phyloP scores from a whole-genome alignment of 1,284 basidiomycete species.

The Irpex sp. region DNA sequence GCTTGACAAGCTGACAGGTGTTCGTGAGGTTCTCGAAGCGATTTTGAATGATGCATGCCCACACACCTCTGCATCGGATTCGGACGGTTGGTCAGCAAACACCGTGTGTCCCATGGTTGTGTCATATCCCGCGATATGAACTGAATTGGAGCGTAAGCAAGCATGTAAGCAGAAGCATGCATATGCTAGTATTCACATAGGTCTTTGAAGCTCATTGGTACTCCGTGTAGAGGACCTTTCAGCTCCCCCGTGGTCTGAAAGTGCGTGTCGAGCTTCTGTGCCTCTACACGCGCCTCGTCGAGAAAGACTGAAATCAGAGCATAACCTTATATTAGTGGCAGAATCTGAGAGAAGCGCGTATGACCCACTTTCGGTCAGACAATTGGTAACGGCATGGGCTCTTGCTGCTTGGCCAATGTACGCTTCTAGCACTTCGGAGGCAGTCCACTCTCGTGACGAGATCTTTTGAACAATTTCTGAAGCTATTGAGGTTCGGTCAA shows the following conservation, averaged over 20 bases:
- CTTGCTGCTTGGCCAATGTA: slow-evolving; percentile 65
- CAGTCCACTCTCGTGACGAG: slow-evolving; percentile 64
- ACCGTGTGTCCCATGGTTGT: slow-evolving; percentile 71
- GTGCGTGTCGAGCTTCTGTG: slow-evolving; percentile 61
- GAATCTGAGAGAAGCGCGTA: background rate
- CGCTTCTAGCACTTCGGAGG: slow-evolving; percentile 66
- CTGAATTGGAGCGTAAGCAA: slow-evolving; percentile 15
- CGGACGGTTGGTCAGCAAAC: slow-evolving; percentile 59
- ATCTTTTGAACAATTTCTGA: slow-evolving; percentile 62
- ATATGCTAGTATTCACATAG: slow-evolving; percentile 41
- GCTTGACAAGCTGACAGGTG: slow-evolving; percentile 34
- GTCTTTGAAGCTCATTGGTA: slow-evolving; percentile 80
- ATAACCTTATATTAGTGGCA: background rate
- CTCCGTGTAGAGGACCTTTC: slow-evolving; percentile 75
- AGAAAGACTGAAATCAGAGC: slow-evolving; percentile 56
- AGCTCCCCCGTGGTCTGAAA: slow-evolving; percentile 57
- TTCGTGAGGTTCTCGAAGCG: background rate
- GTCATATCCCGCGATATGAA: slow-evolving; percentile 64
- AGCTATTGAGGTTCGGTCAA: slow-evolving; percentile 33
- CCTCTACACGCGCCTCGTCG: slow-evolving; percentile 58
- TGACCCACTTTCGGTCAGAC: slow-evolving; percentile 68
- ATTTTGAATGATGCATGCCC: background rate
- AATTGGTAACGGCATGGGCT: slow-evolving; percentile 70
- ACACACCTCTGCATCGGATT: slow-evolving; percentile 56
- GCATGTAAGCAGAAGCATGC: background rate